These are phyloP conservation scores for Chlorella sp. DNA, from an alignment of 139 green algal genomes.

Conservation along the genomic window DNA sequence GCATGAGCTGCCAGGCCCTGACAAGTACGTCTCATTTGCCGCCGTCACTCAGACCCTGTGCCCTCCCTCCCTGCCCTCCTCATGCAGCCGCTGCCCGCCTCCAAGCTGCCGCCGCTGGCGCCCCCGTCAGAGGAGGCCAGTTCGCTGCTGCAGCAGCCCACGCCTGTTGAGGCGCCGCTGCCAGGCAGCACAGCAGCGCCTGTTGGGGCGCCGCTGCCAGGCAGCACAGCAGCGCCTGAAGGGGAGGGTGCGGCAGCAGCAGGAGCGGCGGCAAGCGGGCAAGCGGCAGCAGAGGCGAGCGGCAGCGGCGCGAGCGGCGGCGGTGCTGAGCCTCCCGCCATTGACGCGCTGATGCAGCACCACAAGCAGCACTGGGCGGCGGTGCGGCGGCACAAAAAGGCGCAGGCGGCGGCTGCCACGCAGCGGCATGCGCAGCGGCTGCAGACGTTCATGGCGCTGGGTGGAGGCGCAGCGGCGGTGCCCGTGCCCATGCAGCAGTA, in stretches of 20 bases:
- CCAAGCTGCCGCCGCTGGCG: constrained; percentile 32
- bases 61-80: not conserved
- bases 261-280: not conserved
- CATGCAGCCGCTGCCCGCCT: constrained; percentile 11
- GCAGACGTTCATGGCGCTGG: constrained; percentile 21
- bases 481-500: constrained; percentile 16
- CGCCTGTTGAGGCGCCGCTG: constrained; percentile 23
- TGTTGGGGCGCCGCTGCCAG: not conserved
- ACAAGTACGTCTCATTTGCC: too few species aligned
- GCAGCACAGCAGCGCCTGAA: not conserved
- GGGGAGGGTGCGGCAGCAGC: not conserved
- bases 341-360: constrained; percentile 15
- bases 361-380: constrained; percentile 37
- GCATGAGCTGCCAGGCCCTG: not conserved
- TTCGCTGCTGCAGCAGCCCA: not conserved
- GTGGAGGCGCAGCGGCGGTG: not conserved
- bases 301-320: not conserved
- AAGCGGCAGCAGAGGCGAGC: not conserved
- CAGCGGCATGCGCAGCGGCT: constrained; percentile 25
- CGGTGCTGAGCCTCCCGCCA: not conserved
- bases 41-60: not conserved
- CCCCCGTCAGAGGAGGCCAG: not conserved
- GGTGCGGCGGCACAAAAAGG: constrained; percentile 28
- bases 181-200: not conserved
- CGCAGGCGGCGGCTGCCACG: not conserved